Conservation (phyloP, 129 eudicot species). For the Rutidosis leptorrhynchoides region DNA sequence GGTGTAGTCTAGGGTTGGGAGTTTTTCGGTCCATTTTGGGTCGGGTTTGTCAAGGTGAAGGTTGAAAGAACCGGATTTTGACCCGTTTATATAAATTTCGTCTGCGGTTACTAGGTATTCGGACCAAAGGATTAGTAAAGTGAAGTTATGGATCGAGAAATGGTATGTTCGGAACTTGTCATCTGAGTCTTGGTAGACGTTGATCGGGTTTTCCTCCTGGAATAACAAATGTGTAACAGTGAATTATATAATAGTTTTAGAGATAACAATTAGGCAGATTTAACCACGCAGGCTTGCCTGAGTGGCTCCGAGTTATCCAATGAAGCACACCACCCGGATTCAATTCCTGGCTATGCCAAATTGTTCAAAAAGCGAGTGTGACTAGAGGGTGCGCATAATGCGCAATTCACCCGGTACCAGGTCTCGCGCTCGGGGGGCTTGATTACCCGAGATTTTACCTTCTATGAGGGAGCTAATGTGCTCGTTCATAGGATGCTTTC, state of each 20-base stretch:
- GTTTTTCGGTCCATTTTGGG: constrained; percentile 30
- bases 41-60: constrained; percentile 65
- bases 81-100: constrained; percentile 35
- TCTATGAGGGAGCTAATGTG: too few relatives aligned
- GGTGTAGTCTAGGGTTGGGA: constrained; percentile 52
- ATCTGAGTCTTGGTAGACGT: constrained; percentile 28
- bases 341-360: too few relatives aligned
- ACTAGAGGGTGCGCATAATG: too few relatives aligned
- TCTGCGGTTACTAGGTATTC: constrained; percentile 40
- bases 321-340: too few relatives aligned
- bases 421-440: too few relatives aligned
- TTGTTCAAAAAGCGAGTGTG: too few relatives aligned
- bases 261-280: too few relatives aligned
- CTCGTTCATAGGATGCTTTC: too few relatives aligned
- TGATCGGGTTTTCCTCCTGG: constrained; percentile 39
- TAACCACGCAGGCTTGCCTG: too few relatives aligned
- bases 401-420: too few relatives aligned
- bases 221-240: neutral
- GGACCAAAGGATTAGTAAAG: constrained; percentile 50
- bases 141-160: constrained; percentile 49
- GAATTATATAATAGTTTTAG: neutral
- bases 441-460: too few relatives aligned
- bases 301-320: too few relatives aligned
- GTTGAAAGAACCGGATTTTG: constrained; percentile 55
- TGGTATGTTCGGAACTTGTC: constrained; percentile 42